phyloP scores from a whole-genome alignment of 305 asterid species.

The Fraxinus angustifolia region DNA sequence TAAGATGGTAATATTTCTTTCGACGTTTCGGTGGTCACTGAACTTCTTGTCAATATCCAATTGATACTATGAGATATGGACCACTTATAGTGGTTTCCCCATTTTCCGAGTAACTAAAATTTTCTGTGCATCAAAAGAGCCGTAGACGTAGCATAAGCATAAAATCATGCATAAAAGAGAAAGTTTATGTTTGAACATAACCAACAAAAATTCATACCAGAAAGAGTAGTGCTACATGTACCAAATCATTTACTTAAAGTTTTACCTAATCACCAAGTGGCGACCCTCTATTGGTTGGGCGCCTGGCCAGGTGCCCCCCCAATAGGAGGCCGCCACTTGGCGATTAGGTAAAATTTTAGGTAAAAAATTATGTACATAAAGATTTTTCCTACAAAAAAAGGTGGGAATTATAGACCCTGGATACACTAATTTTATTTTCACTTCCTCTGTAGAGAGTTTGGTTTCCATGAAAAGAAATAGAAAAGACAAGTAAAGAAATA shows the following conservation, averaged over 20 bases:
- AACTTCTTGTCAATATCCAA: background rate
- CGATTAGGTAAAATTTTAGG: no score
- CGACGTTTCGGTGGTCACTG: background rate
- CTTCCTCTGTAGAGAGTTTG: constrained; percentile 1
- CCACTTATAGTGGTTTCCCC: constrained; percentile 3
- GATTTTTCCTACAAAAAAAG: background rate
- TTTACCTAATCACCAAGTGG: no score
- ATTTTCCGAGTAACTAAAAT: constrained; percentile 2
- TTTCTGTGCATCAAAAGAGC: constrained; percentile 4
- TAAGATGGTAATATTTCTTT: background rate
- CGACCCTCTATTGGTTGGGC: no score
- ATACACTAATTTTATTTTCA: background rate
- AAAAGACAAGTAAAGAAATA: constrained; percentile 6
- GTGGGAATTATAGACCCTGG: background rate
- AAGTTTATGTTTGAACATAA: background rate
- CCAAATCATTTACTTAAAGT: no score
- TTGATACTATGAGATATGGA: background rate
- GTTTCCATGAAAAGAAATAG: background rate
- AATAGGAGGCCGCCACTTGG: no score
- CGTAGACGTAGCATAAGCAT: background rate
- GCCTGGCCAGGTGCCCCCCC: no score
- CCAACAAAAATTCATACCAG: background rate
- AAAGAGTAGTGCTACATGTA: no score
- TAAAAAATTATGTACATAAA: no score
- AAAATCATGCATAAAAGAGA: constrained; percentile 3